Conservation (phyloP, 257 asterid species). For the Datura wrightii region DNA sequence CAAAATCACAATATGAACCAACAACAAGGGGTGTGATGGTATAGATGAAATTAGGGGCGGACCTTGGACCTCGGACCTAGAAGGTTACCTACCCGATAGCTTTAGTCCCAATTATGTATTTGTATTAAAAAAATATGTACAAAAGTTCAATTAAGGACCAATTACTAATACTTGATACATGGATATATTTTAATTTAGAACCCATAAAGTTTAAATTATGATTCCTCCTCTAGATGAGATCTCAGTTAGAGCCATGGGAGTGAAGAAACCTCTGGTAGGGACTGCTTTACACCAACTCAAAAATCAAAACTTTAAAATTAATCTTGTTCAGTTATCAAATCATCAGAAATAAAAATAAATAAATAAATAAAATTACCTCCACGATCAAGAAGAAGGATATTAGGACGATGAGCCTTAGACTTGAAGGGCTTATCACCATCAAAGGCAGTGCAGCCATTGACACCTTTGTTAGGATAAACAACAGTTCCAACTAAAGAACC, state of each 20-base stretch:
- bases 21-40: background rate
- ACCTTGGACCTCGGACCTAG: too few relatives aligned
- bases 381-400: slow-evolving; percentile 86
- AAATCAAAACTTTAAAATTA: background rate
- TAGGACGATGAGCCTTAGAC: slow-evolving; percentile 70
- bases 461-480: slow-evolving; percentile 57
- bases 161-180: background rate
- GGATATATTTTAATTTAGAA: background rate
- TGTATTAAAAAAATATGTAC: background rate
- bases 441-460: slow-evolving; percentile 65
- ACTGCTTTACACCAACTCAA: background rate
- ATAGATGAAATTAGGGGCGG: background rate
- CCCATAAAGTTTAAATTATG: background rate
- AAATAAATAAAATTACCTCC: slow-evolving; percentile 57
- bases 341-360: background rate
- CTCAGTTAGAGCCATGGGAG: background rate
- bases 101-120: background rate
- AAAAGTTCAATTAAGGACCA: background rate
- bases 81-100: background rate
- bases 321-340: too few relatives aligned
- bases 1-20: background rate
- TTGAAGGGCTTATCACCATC: slow-evolving; percentile 75
- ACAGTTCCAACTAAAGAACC: slow-evolving; percentile 78
- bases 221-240: background rate
- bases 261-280: background rate